Evolutionary conservation across 495 filamentous ascomycete species (phyloP), one percentile per base, ranked within the genome.

Genomic region (Elasticomyces elasticus): DNA sequence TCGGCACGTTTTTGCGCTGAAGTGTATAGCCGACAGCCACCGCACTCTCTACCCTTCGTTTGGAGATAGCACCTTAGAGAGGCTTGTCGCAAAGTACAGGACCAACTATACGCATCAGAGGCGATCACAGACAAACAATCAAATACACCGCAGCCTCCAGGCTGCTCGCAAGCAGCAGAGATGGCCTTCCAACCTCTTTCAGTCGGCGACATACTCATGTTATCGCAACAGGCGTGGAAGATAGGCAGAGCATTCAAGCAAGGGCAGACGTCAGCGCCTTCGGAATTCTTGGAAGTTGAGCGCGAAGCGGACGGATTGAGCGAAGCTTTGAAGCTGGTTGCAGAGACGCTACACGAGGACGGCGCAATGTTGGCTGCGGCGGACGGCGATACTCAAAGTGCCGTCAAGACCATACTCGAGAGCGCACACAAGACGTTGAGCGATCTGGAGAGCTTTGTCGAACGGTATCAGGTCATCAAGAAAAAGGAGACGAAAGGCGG

Each of bases 161-260:
- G 51, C 51, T 35, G 30, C 7, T 6, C 27, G 15, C n/a, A 54
- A 13, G 26, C 27, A 31, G 17, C 40, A 10, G 41, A 23, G 20
- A 55, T 55, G 52, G 52, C 52, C 42, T 26, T 55, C 35, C 35
- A 42, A 37, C 54, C 54, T 9, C 62, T 63, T 0, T 69, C 64
- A 2, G 67, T 69, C 23, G 71, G 70, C 24, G 71, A 73, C 51
- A 69, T 72, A 30, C 55, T 73, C 33, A 64, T 71, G 61, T 64
- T 73, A 3, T 70, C 67, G 1, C 67, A 71, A 51, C 44, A 63
- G 24, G 70, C 71, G 12, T 72, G 67, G 66, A 68, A 66, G 52
- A 65, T 71, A 30, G 70, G 66, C 30, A 33, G 69, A 40, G 67
- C 71, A 19, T 73, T 73, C 52, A 69, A 67, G 26, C 58, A 69